Base-by-base conservation (phyloP, 139 green algal species). In the Haematococcus sp. region DNA sequence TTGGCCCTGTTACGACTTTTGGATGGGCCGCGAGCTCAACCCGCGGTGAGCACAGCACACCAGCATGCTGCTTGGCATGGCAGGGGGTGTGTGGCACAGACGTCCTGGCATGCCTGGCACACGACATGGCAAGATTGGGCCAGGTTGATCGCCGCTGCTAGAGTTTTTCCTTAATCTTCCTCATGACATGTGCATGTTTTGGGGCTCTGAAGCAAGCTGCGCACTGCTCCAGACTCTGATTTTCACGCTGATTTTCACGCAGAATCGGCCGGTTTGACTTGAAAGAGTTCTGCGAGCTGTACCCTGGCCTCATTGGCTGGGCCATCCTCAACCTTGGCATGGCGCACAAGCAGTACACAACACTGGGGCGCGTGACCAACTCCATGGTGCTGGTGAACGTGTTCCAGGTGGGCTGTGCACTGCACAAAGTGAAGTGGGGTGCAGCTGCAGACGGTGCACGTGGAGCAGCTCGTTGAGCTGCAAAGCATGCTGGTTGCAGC, bases 261-360 rank as follows among this genome's bases (percentile, higher is more conserved):
- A 75, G 70, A 65, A 66, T 83, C 9, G 85, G 85, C 28, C n/a
- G 34, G n/a, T 88, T 97, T 22, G 92, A 97, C 76, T 64, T 92
- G n/a, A 98, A 98, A 81, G 90, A 98, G 74, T 98, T 96, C 71
- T 97, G 89, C 68, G 93, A 98, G 87, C 83, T 97, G 54, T 94
- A 94, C 83, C 93, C 93, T 9, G 93, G 91, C 30, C 66, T 95
- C 20, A 93, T 94, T 9, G 91, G 86, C 68, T 87, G 84, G 84
- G 72, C 71, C 34, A 32, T 86, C 22, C 43, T 86, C 30, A 89
- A 89, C 79, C 31, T 94, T 73, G 84, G 74, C 43, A 91, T 93
- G 83, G 78, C 83, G 0, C 81, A 90, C 68, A 94, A 92, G 81
- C 89, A 81, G 77, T 79, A 60, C 20, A 46, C 30, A 1, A 11